These are phyloP conservation scores for Hyphopichia buzzinii DNA, from an alignment of 1,139 yeast genomes.

Conservation along the genomic window DNA sequence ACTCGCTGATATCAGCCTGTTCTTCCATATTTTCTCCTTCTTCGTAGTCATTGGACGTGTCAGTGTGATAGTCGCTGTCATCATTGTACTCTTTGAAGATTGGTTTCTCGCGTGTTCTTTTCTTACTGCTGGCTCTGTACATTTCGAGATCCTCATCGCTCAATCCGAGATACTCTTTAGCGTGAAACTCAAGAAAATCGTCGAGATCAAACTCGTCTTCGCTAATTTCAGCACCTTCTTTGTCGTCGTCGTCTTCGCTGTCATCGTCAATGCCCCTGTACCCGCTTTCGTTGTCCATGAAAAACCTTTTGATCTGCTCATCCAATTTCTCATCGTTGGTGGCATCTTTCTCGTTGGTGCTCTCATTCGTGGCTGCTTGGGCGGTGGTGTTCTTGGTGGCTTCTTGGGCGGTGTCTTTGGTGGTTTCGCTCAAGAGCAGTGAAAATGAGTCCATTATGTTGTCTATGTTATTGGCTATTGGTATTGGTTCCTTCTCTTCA, in stretches of 20 bases:
- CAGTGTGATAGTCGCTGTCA: conserved; percentile 20
- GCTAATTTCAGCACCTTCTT: conserved; percentile 14
- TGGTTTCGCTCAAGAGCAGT: neutral
- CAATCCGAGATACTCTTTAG: conserved; percentile 49
- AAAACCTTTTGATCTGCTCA: conserved; percentile 9
- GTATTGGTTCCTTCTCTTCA: neutral
- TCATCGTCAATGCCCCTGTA: conserved; percentile 10
- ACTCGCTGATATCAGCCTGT: neutral
- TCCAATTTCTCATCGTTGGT: conserved; percentile 10
- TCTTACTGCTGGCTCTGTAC: conserved; percentile 6
- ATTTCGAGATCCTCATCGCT: conserved; percentile 36
- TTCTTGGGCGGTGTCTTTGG: too few relatives aligned
- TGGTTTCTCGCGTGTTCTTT: conserved; percentile 4
- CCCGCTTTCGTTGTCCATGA: conserved; percentile 10
- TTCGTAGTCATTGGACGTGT: conserved; percentile 13
- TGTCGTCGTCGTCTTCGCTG: conserved; percentile 7
- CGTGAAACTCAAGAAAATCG: conserved; percentile 60
- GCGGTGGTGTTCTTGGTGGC: too few relatives aligned
- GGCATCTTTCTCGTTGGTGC: conserved; percentile 12
- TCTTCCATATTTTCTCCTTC: conserved; percentile 11
- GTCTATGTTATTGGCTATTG: neutral
- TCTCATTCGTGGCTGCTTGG: too few relatives aligned
- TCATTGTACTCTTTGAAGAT: conserved; percentile 15
- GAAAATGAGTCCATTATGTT: neutral
- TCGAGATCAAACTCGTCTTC: conserved; percentile 54